Conservation (phyloP, 2,329 filamentous ascomycete species). For the Cytospora piceicola region DNA sequence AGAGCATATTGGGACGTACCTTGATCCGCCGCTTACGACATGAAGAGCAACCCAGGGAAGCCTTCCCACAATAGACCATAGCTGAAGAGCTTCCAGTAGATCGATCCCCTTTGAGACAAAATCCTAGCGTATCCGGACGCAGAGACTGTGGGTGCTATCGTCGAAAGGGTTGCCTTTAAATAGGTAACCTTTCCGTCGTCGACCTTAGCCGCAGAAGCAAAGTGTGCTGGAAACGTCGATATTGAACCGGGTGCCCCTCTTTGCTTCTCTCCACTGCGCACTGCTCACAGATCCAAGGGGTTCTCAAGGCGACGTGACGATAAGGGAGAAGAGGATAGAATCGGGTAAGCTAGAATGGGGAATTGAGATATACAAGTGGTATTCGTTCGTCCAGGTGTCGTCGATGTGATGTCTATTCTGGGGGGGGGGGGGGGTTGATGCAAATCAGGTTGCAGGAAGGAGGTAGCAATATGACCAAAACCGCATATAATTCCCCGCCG, state of each 20-base stretch:
- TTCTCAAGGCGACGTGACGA: background rate
- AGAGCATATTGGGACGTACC: constrained; percentile 43
- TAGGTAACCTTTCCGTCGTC: constrained; percentile 16
- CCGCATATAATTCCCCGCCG: background rate
- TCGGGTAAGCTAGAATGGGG: background rate
- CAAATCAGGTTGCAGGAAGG: background rate
- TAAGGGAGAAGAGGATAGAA: background rate
- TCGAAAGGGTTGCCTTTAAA: constrained; percentile 9
- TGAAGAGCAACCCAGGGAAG: constrained; percentile 58
- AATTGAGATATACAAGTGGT: background rate
- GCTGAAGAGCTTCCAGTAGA: constrained; percentile 21
- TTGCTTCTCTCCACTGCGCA: constrained; percentile 10
- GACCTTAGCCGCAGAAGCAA: background rate
- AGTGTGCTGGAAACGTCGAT: background rate
- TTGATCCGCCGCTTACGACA: constrained; percentile 60
- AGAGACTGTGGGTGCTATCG: constrained; percentile 2
- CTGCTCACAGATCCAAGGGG: background rate
- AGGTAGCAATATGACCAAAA: background rate
- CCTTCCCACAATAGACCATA: constrained; percentile 63
- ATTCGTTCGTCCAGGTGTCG: background rate
- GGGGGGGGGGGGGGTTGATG: background rate
- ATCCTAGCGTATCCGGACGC: constrained; percentile 1
- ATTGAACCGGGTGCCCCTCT: constrained; percentile 12
- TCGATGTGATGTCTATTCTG: background rate
- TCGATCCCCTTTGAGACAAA: background rate